phyloP scores from a whole-genome alignment of 2,329 filamentous ascomycete species.

The Colletotrichum aenigma region DNA sequence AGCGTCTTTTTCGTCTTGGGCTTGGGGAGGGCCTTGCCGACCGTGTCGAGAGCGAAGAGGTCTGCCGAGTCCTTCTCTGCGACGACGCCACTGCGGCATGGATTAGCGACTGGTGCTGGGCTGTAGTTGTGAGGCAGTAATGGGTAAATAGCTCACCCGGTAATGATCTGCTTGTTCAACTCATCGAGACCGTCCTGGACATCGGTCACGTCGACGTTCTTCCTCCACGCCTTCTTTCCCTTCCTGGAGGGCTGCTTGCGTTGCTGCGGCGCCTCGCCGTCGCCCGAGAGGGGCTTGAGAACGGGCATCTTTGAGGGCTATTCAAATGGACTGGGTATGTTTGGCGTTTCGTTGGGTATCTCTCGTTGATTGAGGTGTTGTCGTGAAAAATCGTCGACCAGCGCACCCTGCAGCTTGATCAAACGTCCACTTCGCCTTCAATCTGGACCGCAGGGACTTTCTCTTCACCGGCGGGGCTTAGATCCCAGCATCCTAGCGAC shows the following conservation, averaged over 20 bases:
- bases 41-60: constrained; percentile 83
- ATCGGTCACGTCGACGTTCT: constrained; percentile 93
- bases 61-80: constrained; percentile 82
- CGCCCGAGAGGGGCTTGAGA: constrained; percentile 50
- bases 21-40: constrained; percentile 70
- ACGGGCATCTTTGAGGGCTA: constrained; percentile 52
- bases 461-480: constrained; percentile 5
- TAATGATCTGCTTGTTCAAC: constrained; percentile 87
- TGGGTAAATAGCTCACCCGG: constrained; percentile 64
- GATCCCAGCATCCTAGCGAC: not conserved
- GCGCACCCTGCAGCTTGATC: not conserved
- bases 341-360: not conserved
- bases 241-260: constrained; percentile 91
- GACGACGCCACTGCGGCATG: constrained; percentile 73
- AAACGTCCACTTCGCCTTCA: not conserved
- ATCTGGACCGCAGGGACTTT: not conserved
- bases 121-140: not conserved
- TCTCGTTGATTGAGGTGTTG: not conserved
- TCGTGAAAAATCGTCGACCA: constrained; percentile 4
- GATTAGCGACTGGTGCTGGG: not conserved
- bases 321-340: not conserved
- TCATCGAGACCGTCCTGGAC: constrained; percentile 82
- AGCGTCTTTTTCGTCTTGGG: constrained; percentile 76
- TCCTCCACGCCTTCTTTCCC: constrained; percentile 98
- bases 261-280: constrained; percentile 72